Conservation (phyloP, 768 basidiomycete species). For the Daedaleopsis nitida region DNA sequence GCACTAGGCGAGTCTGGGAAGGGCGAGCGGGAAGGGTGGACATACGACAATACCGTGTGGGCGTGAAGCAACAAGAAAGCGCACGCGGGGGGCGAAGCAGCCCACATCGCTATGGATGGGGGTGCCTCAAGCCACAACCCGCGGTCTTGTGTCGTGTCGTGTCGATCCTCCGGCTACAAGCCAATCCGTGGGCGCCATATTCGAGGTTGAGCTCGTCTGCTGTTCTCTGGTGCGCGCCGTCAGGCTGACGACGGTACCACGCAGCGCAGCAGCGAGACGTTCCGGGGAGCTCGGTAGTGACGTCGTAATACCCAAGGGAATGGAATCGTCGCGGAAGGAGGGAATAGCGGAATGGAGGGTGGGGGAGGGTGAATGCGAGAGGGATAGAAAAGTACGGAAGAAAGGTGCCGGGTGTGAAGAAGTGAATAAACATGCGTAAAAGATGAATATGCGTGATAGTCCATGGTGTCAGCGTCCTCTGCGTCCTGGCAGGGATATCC, state of each 20-base stretch:
- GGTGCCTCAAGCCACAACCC: conserved; percentile 55
- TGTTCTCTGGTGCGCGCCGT: conserved; percentile 19
- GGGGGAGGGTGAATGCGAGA: conserved; percentile 3
- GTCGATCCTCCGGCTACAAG: conserved; percentile 50
- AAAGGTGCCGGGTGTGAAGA: conserved; percentile 26
- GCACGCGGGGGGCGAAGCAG: conserved; percentile 50
- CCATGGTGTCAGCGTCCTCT: conserved; percentile 52
- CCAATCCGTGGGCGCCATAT: conserved; percentile 54
- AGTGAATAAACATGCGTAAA: conserved; percentile 34
- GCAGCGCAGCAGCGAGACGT: conserved; percentile 62
- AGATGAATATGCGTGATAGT: conserved; percentile 38
- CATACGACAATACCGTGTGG: conserved; percentile 20
- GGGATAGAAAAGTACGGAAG: not conserved
- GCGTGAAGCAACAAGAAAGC: conserved; percentile 53
- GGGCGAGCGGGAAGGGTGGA: conserved; percentile 18
- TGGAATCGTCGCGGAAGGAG: conserved; percentile 19
- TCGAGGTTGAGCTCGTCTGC: conserved; percentile 37
- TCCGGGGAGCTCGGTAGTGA: conserved; percentile 26
- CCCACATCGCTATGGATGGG: conserved; percentile 53
- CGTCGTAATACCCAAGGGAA: conserved; percentile 22
- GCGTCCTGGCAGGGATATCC: conserved; percentile 50
- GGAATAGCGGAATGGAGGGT: conserved; percentile 14
- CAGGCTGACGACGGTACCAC: conserved; percentile 32
- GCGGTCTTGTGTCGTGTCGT: conserved; percentile 49
- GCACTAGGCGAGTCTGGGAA: conserved; percentile 45